Conservation (phyloP, 495 filamentous ascomycete genomes). For the Hypomontagnella monticulosa region DNA sequence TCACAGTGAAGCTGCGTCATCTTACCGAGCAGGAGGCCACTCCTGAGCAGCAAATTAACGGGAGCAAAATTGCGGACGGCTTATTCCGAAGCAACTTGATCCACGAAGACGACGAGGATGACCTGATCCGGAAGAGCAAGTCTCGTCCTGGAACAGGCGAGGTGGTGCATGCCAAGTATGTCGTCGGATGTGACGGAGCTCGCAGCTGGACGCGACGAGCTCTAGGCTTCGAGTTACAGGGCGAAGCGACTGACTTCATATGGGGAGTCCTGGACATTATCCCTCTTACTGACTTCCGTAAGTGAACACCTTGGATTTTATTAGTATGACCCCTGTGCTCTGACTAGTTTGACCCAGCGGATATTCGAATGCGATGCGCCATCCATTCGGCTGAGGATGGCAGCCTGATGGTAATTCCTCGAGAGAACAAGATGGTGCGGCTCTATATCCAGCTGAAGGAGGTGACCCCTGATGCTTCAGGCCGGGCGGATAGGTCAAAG, state of each 20-base stretch:
- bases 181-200: constrained; percentile 76
- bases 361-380: constrained; percentile 73
- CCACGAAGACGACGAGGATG: constrained; percentile 62
- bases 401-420: constrained; percentile 74
- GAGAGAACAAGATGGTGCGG: constrained; percentile 73
- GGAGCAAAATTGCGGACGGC: constrained; percentile 53
- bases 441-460: constrained; percentile 74
- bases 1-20: constrained; percentile 60
- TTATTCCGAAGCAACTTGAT: constrained; percentile 61
- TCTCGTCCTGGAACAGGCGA: constrained; percentile 55
- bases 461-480: constrained; percentile 63
- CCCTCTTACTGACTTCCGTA: constrained; percentile 73
- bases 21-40: constrained; percentile 58
- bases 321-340: constrained; percentile 61
- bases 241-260: constrained; percentile 72
- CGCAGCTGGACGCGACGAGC: constrained; percentile 69
- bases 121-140: constrained; percentile 53
- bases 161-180: constrained; percentile 67
- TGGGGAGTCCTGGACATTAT: constrained; percentile 76
- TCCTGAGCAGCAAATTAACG: constrained; percentile 50
- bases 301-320: constrained; percentile 53
- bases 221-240: constrained; percentile 67
- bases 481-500: constrained; percentile 59
- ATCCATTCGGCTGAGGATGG: constrained; percentile 72
- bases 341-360: constrained; percentile 64